phyloP scores from a whole-genome alignment of 1,139 yeast species.

The Suhomyces atakaporum region DNA sequence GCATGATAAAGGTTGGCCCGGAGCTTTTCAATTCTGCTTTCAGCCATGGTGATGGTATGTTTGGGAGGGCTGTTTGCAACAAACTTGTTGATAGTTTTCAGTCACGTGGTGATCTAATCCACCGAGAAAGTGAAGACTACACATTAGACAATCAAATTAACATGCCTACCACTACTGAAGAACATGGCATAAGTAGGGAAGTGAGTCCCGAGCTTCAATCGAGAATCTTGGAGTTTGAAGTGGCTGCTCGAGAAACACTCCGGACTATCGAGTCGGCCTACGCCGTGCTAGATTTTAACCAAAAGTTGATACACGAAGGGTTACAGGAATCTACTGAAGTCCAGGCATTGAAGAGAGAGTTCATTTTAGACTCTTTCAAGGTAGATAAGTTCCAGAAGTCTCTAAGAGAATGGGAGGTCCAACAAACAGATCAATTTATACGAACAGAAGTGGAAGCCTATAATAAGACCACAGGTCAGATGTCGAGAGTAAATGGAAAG shows the following conservation, averaged over 20 bases:
- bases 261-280: constrained; percentile 14
- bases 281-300: constrained; percentile 7
- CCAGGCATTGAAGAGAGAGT: constrained; percentile 21
- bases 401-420: constrained; percentile 35
- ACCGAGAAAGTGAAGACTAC: too few species aligned
- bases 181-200: background rate
- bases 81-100: constrained; percentile 1
- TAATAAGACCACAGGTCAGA: constrained; percentile 33
- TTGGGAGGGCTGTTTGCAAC: constrained; percentile 6
- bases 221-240: constrained; percentile 5
- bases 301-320: constrained; percentile 6
- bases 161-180: background rate
- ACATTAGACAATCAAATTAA: too few species aligned
- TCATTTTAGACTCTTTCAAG: constrained; percentile 38
- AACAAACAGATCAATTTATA: constrained; percentile 23
- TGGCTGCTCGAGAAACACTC: constrained; percentile 6
- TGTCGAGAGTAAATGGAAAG: constrained; percentile 32
- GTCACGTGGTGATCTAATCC: constrained; percentile 1
- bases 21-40: constrained; percentile 15
- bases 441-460: constrained; percentile 30
- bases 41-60: constrained; percentile 12
- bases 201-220: constrained; percentile 1
- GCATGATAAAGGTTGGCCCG: constrained; percentile 31
- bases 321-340: constrained; percentile 2
- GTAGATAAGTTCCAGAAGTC: constrained; percentile 34